Evolutionary conservation across 805 yeast species (phyloP), one percentile per base, ranked within the genome.

Genomic region (Kuraishia piskuri): DNA sequence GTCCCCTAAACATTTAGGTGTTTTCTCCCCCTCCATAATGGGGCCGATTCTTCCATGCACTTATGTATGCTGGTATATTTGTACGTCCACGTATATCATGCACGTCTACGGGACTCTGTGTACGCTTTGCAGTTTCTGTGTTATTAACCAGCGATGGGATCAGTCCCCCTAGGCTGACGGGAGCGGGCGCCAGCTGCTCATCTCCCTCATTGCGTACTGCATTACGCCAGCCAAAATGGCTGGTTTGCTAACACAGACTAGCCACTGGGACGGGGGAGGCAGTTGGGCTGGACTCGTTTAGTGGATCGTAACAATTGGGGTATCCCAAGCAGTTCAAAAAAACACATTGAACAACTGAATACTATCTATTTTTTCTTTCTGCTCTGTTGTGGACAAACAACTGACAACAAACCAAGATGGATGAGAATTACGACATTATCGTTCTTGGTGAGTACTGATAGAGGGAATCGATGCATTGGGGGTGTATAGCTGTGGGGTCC

Each of bases 391-490:
- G n/a, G 9, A 31, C 3, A 12, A 31, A 31, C 14, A 31, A 12
- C 14, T 31, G 17, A 12, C n/a, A 12, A 5, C 40, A 12, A 31
- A 3, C 14, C 46, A 61, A 45, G 51, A 90, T 94, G 96, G 98
- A 94, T 72, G 97, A 91, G 71, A 82, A 88, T 59, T 94, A 91
- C 82, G 99, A 94, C 75, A 97, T 92, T 56, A 92, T 94, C 61
- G 97, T 92, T 24, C 78, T 92, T 56, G 99, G 98, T 65, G 77
- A 24, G 77, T 65, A 31, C 4, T 12, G 14, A 12, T 31, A 31
- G 17, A 3, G 17, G 4, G 40, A 10, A 31, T 31, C 40, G 14
- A 31, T 31, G 40, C 14, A 10, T 31, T 31, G 40, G 31, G 31
- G n/a, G n/a, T n/a, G n/a, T n/a, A n/a, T n/a, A n/a, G n/a, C n/a